These are phyloP conservation scores for Perilla frutescens DNA, from an alignment of 257 asterid genomes.

Conservation along the genomic window DNA sequence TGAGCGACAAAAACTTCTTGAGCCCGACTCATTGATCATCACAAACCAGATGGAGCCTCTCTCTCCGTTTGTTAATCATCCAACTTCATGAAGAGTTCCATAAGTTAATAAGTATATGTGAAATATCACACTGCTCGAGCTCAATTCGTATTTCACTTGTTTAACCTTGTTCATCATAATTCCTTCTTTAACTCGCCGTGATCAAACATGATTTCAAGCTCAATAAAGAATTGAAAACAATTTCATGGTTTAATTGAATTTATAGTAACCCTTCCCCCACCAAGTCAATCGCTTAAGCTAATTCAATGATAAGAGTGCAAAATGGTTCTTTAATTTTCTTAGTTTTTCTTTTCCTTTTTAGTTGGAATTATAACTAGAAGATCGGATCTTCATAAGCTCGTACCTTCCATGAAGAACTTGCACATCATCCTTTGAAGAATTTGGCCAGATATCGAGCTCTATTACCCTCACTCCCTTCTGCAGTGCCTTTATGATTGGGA, in stretches of 20 bases:
- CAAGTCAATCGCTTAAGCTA: not conserved
- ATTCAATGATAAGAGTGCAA: not conserved
- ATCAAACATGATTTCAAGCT: not conserved
- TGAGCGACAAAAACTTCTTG: not conserved
- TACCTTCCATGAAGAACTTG: conserved; percentile 88
- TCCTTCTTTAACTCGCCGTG: not conserved
- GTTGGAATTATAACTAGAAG: not conserved
- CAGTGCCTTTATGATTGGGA: conserved; percentile 76
- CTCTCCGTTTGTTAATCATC: not conserved
- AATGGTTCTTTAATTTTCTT: not conserved
- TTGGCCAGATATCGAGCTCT: conserved; percentile 90
- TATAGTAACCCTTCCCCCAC: not conserved
- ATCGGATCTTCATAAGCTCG: conserved; percentile 10
- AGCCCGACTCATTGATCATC: not conserved
- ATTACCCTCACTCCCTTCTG: conserved; percentile 84
- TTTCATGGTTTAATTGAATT: not conserved
- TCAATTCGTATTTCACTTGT: not conserved
- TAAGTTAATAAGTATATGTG: not conserved
- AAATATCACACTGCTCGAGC: not conserved
- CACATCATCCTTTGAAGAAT: conserved; percentile 74
- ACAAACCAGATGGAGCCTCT: not conserved
- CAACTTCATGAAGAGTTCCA: not conserved
- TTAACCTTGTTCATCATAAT: not conserved
- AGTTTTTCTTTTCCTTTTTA: not conserved
- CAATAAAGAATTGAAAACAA: not conserved